Evolutionary conservation across 2,329 filamentous ascomycete genomes (phyloP).

Genomic region (Aspergillus spinulosporus): DNA sequence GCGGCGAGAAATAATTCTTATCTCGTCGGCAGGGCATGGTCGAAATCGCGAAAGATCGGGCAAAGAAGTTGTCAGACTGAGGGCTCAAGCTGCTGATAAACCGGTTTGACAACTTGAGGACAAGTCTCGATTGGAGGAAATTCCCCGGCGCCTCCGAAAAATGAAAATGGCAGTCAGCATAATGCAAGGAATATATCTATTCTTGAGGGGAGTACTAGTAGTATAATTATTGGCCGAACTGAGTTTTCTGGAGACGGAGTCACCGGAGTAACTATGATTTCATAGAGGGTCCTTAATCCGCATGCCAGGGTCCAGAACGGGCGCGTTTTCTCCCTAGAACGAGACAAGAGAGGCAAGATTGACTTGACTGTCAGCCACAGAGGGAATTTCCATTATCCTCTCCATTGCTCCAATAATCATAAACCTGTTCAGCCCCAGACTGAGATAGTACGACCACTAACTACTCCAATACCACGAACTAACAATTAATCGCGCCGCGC

Average conservation of each 20-base stretch:
- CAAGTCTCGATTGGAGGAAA: constrained; percentile 4
- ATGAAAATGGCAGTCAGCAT: background rate
- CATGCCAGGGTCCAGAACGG: background rate
- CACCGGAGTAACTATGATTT: constrained; percentile 5
- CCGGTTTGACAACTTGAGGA: background rate
- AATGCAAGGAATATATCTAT: background rate
- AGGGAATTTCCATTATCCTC: background rate
- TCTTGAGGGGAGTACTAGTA: background rate
- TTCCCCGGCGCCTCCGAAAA: background rate
- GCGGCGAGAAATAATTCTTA: background rate
- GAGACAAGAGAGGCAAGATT: background rate
- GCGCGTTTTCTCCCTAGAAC: constrained; percentile 2
- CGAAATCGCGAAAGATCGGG: constrained; percentile 81
- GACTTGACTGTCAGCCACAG: background rate
- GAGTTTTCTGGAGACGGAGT: background rate
- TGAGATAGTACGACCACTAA: constrained; percentile 6
- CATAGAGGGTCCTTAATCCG: constrained; percentile 2
- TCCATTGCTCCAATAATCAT: background rate
- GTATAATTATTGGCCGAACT: too few species aligned
- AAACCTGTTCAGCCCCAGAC: constrained; percentile 1
- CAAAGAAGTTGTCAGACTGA: constrained; percentile 57
- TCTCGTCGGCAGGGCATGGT: constrained; percentile 72
- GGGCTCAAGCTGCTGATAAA: constrained; percentile 4
- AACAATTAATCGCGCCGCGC: constrained; percentile 15
- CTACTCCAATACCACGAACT: constrained; percentile 4